phyloP scores from a whole-genome alignment of 2,329 filamentous ascomycete species.

The Penicillium olsonii region DNA sequence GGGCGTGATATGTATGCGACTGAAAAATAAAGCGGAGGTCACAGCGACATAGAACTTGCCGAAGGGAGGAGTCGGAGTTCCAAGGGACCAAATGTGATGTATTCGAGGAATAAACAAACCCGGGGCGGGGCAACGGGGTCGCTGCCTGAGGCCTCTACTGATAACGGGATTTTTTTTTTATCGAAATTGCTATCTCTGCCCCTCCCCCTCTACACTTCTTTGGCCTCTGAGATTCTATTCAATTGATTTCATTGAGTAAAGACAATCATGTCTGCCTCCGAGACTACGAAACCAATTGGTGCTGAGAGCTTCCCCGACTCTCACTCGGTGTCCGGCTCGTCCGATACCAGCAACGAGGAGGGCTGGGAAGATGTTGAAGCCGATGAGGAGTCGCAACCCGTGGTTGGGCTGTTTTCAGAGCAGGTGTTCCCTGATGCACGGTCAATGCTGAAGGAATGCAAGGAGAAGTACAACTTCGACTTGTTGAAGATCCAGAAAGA shows the following conservation, averaged over 20 bases:
- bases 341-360: conserved; percentile 53
- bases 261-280: conserved; percentile 33
- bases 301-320: conserved; percentile 29
- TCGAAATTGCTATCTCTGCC: conserved; percentile 22
- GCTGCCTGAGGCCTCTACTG: conserved; percentile 22
- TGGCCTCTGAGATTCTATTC: not conserved
- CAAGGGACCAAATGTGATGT: conserved; percentile 14
- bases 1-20: conserved; percentile 12
- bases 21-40: conserved; percentile 14
- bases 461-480: conserved; percentile 66
- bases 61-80: conserved; percentile 1
- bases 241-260: conserved; percentile 3
- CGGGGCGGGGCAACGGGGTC: conserved; percentile 26
- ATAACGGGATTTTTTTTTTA: conserved; percentile 29
- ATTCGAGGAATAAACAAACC: conserved; percentile 27
- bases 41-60: conserved; percentile 3
- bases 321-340: conserved; percentile 40
- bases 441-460: conserved; percentile 70
- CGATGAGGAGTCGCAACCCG: conserved; percentile 62
- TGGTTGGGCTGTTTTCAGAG: conserved; percentile 70
- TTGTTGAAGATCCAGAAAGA: conserved; percentile 61
- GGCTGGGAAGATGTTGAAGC: conserved; percentile 62
- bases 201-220: conserved; percentile 16
- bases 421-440: conserved; percentile 64
- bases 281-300: conserved; percentile 18